Evolutionary conservation across 345 rosid species (phyloP), one percentile per base, ranked within the genome.

Genomic region (Aethionema arabicum): DNA sequence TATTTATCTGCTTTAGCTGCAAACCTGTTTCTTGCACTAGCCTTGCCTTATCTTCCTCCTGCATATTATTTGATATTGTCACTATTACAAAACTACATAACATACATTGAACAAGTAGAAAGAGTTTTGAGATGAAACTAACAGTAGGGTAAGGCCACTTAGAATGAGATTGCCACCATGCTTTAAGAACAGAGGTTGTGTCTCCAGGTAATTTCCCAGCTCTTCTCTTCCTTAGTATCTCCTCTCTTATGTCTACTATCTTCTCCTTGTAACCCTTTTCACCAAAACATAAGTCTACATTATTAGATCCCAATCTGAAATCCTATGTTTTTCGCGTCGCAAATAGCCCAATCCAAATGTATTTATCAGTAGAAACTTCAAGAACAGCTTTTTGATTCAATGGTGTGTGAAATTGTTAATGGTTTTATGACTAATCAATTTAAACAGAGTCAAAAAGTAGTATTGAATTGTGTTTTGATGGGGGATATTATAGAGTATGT

Each of bases 61-160:
- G 79, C 44, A 53, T 59, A 14, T 37, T 32, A 32, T 31, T 62
- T 32, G 14, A 48, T 47, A 52, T 30, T 11, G 7, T 51, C 29
- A 51, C 49, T 13, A 10, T 30, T 13, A n/a, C 68, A 30, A 50
- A 30, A 21, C 27, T 21, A 21, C 1, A 21, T 2, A 21, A 21
- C 27, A 21, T 21, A 21, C 27, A 32, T 10, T n/a, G 14, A 51
- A 51, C 5, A 50, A 52, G 15, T 33, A 15, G 36, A 33, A 32
- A 69, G 40, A 43, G 13, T 13, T 11, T 39, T 11, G 10, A 3
- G 15, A 5, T 40, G 6, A 29, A 65, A 68, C 90, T 73, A 69
- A 95, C 99, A n/a, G 97, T 95, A 44, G 99, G 99, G 63, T 93
- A 87, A 38, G 99, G 99, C 99, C 97, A 93, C 73, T 93, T 93